Percentiles rank a stretch among this genome's conserved stretches.
These are phyloP conservation scores for Stylonectria norvegica DNA, from an alignment of 2,329 filamentous ascomycete species.

Conservation along the genomic window DNA sequence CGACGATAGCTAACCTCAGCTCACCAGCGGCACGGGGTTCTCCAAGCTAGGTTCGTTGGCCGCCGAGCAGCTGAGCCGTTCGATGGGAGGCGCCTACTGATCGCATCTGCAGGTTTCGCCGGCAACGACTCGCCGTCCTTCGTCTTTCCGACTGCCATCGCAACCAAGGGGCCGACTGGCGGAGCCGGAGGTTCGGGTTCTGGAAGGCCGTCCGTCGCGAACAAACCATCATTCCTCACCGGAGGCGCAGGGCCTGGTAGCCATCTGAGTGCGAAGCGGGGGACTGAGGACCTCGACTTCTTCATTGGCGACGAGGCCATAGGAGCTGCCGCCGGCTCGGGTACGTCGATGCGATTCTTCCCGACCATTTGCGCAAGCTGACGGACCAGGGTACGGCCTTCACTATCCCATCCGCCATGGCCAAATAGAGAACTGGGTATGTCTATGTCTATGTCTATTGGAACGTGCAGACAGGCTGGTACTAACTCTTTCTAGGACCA, in stretches of 20 bases:
- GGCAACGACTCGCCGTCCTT: slow-evolving; percentile 99
- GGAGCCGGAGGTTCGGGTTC: slow-evolving; percentile 74
- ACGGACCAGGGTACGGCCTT: slow-evolving; percentile 74
- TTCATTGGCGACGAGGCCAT: slow-evolving; percentile 98
- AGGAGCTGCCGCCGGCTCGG: slow-evolving; percentile 76
- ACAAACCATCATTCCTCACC: slow-evolving; percentile 93
- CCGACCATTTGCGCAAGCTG: slow-evolving; percentile 14
- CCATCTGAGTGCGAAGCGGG: slow-evolving; percentile 85
- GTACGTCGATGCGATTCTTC: slow-evolving; percentile 41
- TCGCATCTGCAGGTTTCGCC: slow-evolving; percentile 71
- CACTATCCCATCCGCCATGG: slow-evolving; percentile 98
- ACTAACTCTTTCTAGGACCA: slow-evolving; percentile 76
- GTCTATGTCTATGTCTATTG: slow-evolving; percentile 22
- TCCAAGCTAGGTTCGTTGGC: slow-evolving; percentile 84
- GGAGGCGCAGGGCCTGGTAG: slow-evolving; percentile 80
- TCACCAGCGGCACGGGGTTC: slow-evolving; percentile 90
- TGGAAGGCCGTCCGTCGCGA: slow-evolving; percentile 83
- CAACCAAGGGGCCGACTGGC: slow-evolving; percentile 77
- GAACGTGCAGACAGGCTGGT: slow-evolving; percentile 28
- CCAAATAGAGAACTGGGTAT: slow-evolving; percentile 97
- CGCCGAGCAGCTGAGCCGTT: slow-evolving; percentile 10
- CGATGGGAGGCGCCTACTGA: slow-evolving; percentile 23
- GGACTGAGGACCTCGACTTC: slow-evolving; percentile 96
- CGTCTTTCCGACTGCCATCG: slow-evolving; percentile 98
- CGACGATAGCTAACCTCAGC: slow-evolving; percentile 32